Base-by-base conservation (phyloP, 2,329 filamentous ascomycete genomes). In the Claviceps sp. region DNA sequence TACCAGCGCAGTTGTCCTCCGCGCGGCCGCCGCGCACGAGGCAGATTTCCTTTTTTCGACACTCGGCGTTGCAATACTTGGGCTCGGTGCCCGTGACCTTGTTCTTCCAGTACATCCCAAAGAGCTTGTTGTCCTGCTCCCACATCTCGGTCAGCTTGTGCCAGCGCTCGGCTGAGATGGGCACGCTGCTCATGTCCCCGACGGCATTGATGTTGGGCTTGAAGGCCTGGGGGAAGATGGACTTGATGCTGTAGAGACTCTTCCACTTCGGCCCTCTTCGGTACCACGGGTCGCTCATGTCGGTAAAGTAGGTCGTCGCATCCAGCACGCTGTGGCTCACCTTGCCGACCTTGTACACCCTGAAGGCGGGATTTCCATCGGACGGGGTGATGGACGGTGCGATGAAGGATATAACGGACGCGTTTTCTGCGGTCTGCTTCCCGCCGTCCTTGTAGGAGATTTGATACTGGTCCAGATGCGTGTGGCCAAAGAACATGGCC, bases 401-500 rank as follows among this genome's bases (percentile, higher is more conserved):
- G 40, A 80, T 69, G 59, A 78, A 80, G 4, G 73, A 75, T n/a
- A 73, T 67, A 34, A 70, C 69, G 8, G 68, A 62, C 1, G 77
- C 77, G 47, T 69, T 72, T 5, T 64, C 58, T 44, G 66, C 67
- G 1, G 61, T 66, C 11, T 65, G 71, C 24, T 64, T 58, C 1
- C 56, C 59, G 58, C 76, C 74, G 61, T 76, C 60, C n/a, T 65
- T 61, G 63, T 81, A 81, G 19, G 71, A 71, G 48, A 82, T 64
- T 58, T 80, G 68, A 56, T 80, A 79, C 51, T 77, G 70, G 57
- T 80, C 77, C 50, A 68, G 64, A 63, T 80, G 77, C 0, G 77
- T 80, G 61, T 81, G 76, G 5, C 72, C 76, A 56, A 73, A 80
- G 64, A 80, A 80, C 56, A 78, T 67, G 40, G 68, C 76, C 5